Conservation (phyloP, 1,284 basidiomycete species). For the Cryptococcus sp. region DNA sequence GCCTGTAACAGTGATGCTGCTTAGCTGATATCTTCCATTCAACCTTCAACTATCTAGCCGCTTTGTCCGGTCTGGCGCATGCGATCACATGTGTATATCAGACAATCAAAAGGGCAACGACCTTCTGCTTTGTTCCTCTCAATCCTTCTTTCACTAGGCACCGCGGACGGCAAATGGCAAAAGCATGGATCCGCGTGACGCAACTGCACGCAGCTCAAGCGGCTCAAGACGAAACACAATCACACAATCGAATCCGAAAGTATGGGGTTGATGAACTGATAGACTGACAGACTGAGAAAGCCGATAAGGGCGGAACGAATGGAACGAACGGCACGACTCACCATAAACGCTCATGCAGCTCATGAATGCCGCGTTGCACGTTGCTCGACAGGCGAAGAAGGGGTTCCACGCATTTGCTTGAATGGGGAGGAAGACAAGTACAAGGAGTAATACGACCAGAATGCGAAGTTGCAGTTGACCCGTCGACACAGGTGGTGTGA, state of each 20-base stretch:
- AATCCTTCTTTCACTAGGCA: too few species aligned
- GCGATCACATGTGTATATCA: too few species aligned
- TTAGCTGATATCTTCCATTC: conserved; percentile 2
- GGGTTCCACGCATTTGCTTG: conserved; percentile 23
- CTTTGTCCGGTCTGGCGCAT: too few species aligned
- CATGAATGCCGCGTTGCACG: conserved; percentile 32
- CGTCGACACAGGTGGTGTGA: background rate
- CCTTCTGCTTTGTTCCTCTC: too few species aligned
- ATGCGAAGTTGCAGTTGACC: background rate
- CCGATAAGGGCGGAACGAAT: background rate
- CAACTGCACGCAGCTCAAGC: background rate
- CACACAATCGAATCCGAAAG: background rate
- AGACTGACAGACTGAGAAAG: background rate
- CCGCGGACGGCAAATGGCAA: background rate
- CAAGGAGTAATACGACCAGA: background rate
- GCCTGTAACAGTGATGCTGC: conserved; percentile 1
- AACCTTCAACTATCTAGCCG: too few species aligned
- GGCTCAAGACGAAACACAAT: too few species aligned
- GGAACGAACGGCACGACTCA: conserved; percentile 13
- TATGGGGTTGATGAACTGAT: background rate
- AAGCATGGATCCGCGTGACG: background rate
- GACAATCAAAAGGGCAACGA: too few species aligned
- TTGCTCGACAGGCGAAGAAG: conserved; percentile 23
- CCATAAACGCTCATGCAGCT: conserved; percentile 38
- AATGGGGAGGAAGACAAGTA: conserved; percentile 13